These are phyloP conservation scores for Oehlia diaphana DNA, from an alignment of 192 early-diverging fungal species.

Conservation along the genomic window DNA sequence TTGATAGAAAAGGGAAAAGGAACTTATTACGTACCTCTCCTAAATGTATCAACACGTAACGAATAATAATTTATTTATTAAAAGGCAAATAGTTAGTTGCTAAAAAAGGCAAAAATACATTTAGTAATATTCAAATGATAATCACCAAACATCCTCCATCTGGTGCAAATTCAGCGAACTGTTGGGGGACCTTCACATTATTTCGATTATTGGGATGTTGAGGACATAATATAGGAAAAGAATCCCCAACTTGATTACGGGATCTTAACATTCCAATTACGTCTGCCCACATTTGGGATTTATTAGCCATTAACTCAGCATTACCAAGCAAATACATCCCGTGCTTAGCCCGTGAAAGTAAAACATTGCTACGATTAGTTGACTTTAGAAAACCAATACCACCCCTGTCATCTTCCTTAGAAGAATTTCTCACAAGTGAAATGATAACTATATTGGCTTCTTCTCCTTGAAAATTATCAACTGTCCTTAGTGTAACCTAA, in stretches of 20 bases:
- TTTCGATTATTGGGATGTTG: constrained; percentile 44
- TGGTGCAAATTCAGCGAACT: constrained; percentile 42
- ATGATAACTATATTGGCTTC: constrained; percentile 47
- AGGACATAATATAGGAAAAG: constrained; percentile 49
- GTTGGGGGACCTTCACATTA: constrained; percentile 25
- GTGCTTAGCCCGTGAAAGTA: constrained; percentile 58
- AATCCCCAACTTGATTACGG: constrained; percentile 36
- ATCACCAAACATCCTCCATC: constrained; percentile 52
- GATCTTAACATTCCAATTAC: constrained; percentile 40
- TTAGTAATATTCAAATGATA: too few relatives aligned
- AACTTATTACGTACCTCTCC: not conserved
- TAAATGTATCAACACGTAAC: too few relatives aligned
- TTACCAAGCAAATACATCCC: constrained; percentile 62
- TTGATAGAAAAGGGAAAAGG: not conserved
- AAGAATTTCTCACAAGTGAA: constrained; percentile 41
- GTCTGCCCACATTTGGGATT: constrained; percentile 38
- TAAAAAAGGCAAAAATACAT: too few relatives aligned
- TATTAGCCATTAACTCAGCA: constrained; percentile 34
- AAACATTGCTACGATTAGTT: constrained; percentile 57
- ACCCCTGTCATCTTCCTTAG: constrained; percentile 21
- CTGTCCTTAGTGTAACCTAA: constrained; percentile 41
- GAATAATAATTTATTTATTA: too few relatives aligned
- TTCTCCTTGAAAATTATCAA: constrained; percentile 52
- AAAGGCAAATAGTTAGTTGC: too few relatives aligned
- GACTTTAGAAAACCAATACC: constrained; percentile 58